Base-by-base conservation (phyloP, 2,329 filamentous ascomycete species). In the Arthroderma sp. region DNA sequence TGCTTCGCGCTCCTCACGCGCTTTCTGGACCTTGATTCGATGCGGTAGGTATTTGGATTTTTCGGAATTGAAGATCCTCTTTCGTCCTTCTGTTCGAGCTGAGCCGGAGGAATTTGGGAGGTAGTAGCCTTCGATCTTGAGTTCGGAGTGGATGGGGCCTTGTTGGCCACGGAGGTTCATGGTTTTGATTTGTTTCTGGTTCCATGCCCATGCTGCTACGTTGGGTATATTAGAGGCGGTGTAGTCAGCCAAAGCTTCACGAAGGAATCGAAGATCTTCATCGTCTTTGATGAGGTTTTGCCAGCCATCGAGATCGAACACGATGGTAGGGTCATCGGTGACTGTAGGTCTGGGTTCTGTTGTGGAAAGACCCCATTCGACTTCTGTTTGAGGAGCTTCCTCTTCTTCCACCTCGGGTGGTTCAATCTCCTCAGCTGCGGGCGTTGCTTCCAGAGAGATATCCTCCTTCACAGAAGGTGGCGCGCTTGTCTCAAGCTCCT, bases 11-110 rank as follows among this genome's bases (percentile, higher is more conserved):
- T 91, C 87, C 63, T 95, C 88, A 42, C 88, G 79, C 27, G 83
- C 86, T 66, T 83, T 91, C 62, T 91, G 85, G 15, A 98, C 86
- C 59, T 93, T 94, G 67, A 98, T 91, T 52, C 94, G 88, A 70
- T 98, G 91, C 36, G 91, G 91, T 5, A 98, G 74, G 60, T 98
- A 98, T 60, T 95, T 94, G 29, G 88, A 94, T 69, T 98, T 98
- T 63, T 98, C 91, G 0, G 86, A 86, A 62, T 98, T 93, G 50
- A 94, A 75, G 46, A 98, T 96, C 70, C 89, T 94, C 70, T 93
- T 89, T 56, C 87, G 80, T 29, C 87, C 88, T 66, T 98, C 88
- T 0, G 91, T 95, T 46, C 91, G 78, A 46, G 91, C 91, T 54
- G 80, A 84, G 31, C 91, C 91, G 6, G 86, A 86, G 0, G 73